A percentile compares a stretch with the other conserved stretches of the same genome.
Evolutionary conservation across 2,329 filamentous ascomycete species (phyloP).

Genomic region (Fusarium gaditjirri): DNA sequence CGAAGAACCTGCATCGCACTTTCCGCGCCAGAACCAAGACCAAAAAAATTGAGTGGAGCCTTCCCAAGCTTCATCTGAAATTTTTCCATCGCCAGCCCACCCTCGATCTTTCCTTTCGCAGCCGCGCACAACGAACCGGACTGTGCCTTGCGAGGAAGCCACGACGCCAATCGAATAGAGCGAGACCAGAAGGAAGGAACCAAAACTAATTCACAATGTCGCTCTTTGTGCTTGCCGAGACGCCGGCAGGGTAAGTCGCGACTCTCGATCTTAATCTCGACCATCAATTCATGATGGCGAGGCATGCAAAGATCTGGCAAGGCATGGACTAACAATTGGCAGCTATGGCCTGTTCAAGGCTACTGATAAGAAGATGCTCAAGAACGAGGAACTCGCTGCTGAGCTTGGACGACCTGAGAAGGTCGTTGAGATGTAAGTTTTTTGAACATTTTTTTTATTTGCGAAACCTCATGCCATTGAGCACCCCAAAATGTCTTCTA

Average conservation of each 20-base stretch:
- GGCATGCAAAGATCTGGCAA: constrained; percentile 11
- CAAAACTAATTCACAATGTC: constrained; percentile 70
- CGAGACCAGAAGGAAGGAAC: constrained; percentile 47
- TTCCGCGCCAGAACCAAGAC: constrained; percentile 39
- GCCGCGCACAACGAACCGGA: constrained; percentile 51
- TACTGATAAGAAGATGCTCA: constrained; percentile 97
- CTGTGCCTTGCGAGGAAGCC: constrained; percentile 52
- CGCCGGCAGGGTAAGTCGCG: constrained; percentile 77
- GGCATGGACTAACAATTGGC: constrained; percentile 48
- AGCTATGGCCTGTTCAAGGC: constrained; percentile 99
- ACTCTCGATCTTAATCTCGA: constrained; percentile 14
- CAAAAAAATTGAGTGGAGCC: constrained; percentile 55
- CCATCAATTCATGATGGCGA: constrained; percentile 14
- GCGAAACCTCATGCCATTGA: constrained; percentile 11
- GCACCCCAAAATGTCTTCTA: constrained; percentile 5
- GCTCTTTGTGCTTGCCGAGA: constrained; percentile 93
- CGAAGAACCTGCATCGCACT: constrained; percentile 43
- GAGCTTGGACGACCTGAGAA: constrained; percentile 84
- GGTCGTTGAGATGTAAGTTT: constrained; percentile 82
- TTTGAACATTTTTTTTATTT: not conserved
- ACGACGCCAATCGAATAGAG: constrained; percentile 47
- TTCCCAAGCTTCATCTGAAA: constrained; percentile 53
- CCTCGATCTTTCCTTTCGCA: constrained; percentile 48
- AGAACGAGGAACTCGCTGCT: constrained; percentile 81
- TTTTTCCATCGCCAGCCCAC: constrained; percentile 53